Base-by-base conservation (phyloP, 1,284 basidiomycete genomes). In the Papiliotrema laurentii region DNA sequence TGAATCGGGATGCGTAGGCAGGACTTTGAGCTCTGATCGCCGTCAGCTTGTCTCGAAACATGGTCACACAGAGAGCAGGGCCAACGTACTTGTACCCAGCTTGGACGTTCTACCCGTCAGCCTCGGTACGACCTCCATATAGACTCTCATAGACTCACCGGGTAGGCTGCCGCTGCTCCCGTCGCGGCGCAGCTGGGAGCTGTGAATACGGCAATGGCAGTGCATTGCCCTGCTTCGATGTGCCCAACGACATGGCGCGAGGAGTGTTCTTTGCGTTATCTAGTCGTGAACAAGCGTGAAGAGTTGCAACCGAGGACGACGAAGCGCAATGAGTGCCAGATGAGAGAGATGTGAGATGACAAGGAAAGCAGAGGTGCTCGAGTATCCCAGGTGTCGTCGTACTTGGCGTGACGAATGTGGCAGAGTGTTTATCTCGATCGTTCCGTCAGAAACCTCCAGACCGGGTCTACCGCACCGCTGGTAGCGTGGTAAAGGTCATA, bases 1-100 rank as follows among this genome's bases (percentile, higher is more conserved):
- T 1, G 69, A 63, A 47, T 91, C 86, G 10, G 88, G 88, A 64
- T 94, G 88, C 59, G 93, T 90, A 37, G 92, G 92, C 18, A 97
- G 80, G 35, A 96, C 90, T 72, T 96, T 94, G 64, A 96, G 83
- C 69, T 94, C 69, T 94, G 51, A 27, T 30, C n/a, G 18, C 43
- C 21, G 30, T 31, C 30, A 31, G 30, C 30, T 21, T 40, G 14
- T 24, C 10, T 18, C 35, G 19, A 37, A 7, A 18, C 14, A 21
- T n/a, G 10, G 35, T 14, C 35, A n/a, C 10, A 9, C 7, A 37
- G 18, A 9, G 10, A n/a, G 34, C n/a, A 27, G 19, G 22, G 13
- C 9, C 5, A 38, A 49, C 66, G 28, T 39, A 72, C 70, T 72
- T 21, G 56, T 70, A 9, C 60, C 64, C 2, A 69, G 55, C 69